phyloP scores from a whole-genome alignment of 2,329 filamentous ascomycete genomes.

The Drechslerella stenobrocha region DNA sequence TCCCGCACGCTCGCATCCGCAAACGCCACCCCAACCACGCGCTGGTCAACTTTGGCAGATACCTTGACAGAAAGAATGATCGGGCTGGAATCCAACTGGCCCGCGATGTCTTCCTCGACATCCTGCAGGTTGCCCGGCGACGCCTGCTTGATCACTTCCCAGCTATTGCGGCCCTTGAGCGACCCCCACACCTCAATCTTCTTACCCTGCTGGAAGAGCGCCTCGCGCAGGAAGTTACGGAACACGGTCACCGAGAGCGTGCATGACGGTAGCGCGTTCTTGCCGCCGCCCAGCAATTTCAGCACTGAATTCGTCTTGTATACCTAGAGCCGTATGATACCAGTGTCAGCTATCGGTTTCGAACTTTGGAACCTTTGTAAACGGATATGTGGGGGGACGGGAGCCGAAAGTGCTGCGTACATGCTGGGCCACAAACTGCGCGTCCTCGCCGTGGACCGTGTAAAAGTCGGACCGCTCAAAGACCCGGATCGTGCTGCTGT shows the following conservation, averaged over 20 bases:
- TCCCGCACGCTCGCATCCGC: conserved; percentile 95
- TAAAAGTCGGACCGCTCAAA: conserved; percentile 96
- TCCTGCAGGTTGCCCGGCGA: conserved; percentile 96
- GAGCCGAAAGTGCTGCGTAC: conserved; percentile 57
- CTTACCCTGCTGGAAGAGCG: conserved; percentile 87
- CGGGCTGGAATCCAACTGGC: conserved; percentile 82
- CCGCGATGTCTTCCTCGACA: conserved; percentile 90
- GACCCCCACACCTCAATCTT: conserved; percentile 88
- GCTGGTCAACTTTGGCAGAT: conserved; percentile 82
- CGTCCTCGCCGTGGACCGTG: conserved; percentile 86
- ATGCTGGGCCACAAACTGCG: conserved; percentile 77
- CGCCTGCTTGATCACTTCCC: conserved; percentile 88
- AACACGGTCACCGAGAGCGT: conserved; percentile 95
- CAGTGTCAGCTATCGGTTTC: conserved; percentile 19
- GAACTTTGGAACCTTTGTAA: no score
- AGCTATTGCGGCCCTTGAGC: conserved; percentile 75
- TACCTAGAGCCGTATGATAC: conserved; percentile 66
- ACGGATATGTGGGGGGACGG: no score
- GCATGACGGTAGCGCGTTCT: conserved; percentile 82
- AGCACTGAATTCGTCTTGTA: conserved; percentile 98
- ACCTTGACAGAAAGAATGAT: conserved; percentile 96
- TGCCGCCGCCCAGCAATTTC: conserved; percentile 72
- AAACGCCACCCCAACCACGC: conserved; percentile 92
- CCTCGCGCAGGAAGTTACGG: conserved; percentile 90
- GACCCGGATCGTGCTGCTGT: conserved; percentile 77